Evolutionary conservation across 2,329 filamentous ascomycete genomes (phyloP), one percentile per base, ranked within the genome.

Genomic region (Stemphylium beticola): DNA sequence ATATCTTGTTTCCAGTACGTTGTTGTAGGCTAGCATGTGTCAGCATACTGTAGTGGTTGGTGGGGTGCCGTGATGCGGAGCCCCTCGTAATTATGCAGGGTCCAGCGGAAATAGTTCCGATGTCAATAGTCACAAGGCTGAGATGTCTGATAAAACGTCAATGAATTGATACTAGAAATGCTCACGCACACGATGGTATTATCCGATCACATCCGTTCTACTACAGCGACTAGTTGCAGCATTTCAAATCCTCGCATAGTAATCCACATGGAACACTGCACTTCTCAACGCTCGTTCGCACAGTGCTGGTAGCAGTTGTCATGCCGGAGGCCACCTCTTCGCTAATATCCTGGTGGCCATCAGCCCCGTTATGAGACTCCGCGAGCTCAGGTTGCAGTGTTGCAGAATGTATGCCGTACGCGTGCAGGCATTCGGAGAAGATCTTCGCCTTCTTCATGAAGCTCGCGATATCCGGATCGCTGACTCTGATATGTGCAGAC

Each of bases 331-430:
- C 42, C 9, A 46, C 49, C 12, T 50, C 48, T 3, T n/a, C 52
- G 2, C 11, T 40, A 2, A 54, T 58, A 14, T 15, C 44, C 22
- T 43, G 40, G 5, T 17, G 32, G 2, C 32, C 10, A 1, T 22
- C 24, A 22, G 18, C 2, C 20, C 32, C 8, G 3, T 14, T 36
- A 8, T 24, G 4, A 37, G 38, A 20, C 9, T 14, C 18, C 6
- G 55, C 68, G 14, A 82, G 62, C 69, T 91, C 88, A 0, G 88
- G 88, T 74, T 92, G 89, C 29, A 93, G 69, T 1, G 89, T 91
- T 4, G 80, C 81, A 11, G 86, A 89, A 71, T 92, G 87, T 56
- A 92, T 86, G 4, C 88, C 89, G 65, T 91, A 91, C 2, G 84
- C 87, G 65, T 90, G 87, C 34, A 92, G 80, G 68, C 88, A 91